Evolutionary conservation across 2,329 filamentous ascomycete species (phyloP), one percentile per base, ranked within the genome.

Genomic region (Aureobasidium lini): DNA sequence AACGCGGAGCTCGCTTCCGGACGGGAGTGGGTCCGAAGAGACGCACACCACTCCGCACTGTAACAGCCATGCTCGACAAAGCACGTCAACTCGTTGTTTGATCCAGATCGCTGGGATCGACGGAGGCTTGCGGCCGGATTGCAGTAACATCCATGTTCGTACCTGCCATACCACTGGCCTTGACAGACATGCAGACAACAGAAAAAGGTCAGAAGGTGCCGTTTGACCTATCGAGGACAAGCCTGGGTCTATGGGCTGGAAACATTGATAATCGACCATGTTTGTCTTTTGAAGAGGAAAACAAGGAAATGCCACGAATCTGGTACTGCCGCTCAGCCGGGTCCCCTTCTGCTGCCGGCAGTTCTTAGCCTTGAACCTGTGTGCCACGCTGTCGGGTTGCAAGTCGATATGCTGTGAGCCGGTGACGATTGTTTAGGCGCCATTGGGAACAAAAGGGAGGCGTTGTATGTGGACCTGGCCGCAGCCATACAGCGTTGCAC

Each of bases 361-460:
- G 52, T 56, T 46, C 23, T 37, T 56, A 46, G 50, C 37, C 39
- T 16, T 44, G 31, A n/a, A 15, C 16, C 40, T 56, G 11, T 44
- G 52, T 56, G 52, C 52, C 52, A 56, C 52, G 13, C 52, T 46
- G 13, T 56, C 52, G 52, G 52, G 40, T 46, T 56, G 39, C 52
- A 43, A 54, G 39, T 54, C 50, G 23, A 54, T 23, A 54, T 54
- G 50, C 50, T 54, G 50, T 54, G 50, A 54, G 50, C 40, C 18
- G 40, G 28, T 37, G 52, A 46, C 32, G 40, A 46, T 37, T 56
- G 28, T 29, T 56, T 37, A 56, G 18, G 52, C 52, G 52, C 52
- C 18, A 9, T 28, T 31, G 23, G 39, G 15, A 23, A 32, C 2
- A 36, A 11, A 11, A 44, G 31, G 31, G 40, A 56, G 40, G 49